Conservation (phyloP, 73 alveolate species). For the Blepharisma stoltei region DNA sequence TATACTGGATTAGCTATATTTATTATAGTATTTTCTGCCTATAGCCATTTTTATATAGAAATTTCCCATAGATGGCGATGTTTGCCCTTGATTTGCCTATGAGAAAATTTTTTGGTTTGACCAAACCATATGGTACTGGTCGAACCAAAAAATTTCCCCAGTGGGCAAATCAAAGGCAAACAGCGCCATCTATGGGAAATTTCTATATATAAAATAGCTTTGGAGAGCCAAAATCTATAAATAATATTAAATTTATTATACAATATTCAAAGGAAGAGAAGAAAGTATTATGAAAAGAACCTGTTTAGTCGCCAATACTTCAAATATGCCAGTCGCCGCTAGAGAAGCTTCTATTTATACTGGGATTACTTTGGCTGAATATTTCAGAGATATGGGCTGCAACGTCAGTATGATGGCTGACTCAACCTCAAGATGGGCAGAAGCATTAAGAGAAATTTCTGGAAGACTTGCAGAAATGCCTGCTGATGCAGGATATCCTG, state of each 20-base stretch:
- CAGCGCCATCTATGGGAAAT: too few species aligned
- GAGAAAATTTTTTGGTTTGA: too few species aligned
- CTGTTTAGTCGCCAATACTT: constrained; percentile 96
- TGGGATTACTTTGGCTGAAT: constrained; percentile 99
- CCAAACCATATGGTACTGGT: too few species aligned
- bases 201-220: too few species aligned
- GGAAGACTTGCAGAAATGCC: constrained; percentile 99
- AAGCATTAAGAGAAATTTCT: constrained; percentile 99
- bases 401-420: constrained; percentile 99
- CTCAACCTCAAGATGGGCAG: constrained; percentile 99
- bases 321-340: constrained; percentile 99
- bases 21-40: neutral
- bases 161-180: too few species aligned
- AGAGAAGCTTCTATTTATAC: constrained; percentile 98
- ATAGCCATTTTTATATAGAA: neutral
- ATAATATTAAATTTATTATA: too few species aligned
- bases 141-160: too few species aligned
- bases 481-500: constrained; percentile 99
- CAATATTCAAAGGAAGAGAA: constrained; percentile 48
- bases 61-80: too few species aligned
- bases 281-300: constrained; percentile 97
- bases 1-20: neutral
- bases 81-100: too few species aligned
- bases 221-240: neutral
- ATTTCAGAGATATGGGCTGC: constrained; percentile 99